Percentiles rank a stretch among this genome's conserved stretches.
phyloP scores from a whole-genome alignment of 352 stramenopile genomes.

The Aphanomyces euteiches region DNA sequence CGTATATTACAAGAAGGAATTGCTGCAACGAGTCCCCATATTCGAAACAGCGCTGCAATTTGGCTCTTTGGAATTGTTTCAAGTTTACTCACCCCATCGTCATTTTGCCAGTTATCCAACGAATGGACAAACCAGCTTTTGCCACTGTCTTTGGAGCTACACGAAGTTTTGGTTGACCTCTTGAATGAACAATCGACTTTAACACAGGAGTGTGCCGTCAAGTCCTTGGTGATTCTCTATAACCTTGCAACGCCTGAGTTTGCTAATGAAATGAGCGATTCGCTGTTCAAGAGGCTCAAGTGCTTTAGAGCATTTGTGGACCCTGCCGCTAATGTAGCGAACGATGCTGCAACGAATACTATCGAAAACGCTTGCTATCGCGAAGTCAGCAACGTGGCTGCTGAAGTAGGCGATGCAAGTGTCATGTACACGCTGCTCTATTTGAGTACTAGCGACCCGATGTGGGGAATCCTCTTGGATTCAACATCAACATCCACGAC shows the following conservation, averaged over 20 bases:
- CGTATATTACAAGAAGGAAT: neutral
- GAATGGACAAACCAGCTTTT: slow-evolving; percentile 16
- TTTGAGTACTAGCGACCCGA: slow-evolving; percentile 67
- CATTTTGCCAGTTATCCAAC: slow-evolving; percentile 39
- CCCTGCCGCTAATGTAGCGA: slow-evolving; percentile 30
- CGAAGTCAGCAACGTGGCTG: slow-evolving; percentile 78
- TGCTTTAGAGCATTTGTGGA: slow-evolving; percentile 70
- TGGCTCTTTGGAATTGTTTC: slow-evolving; percentile 60
- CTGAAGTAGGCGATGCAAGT: slow-evolving; percentile 69
- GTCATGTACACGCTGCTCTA: slow-evolving; percentile 82
- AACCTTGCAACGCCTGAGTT: slow-evolving; percentile 50
- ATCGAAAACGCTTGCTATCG: slow-evolving; percentile 79
- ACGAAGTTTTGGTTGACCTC: slow-evolving; percentile 80
- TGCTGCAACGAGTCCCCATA: slow-evolving; percentile 11
- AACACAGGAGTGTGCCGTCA: slow-evolving; percentile 70
- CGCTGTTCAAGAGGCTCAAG: slow-evolving; percentile 65
- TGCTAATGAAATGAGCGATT: slow-evolving; percentile 65
- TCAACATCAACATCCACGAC: neutral
- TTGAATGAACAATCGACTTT: slow-evolving; percentile 66
- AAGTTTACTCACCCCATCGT: neutral
- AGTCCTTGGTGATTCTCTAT: slow-evolving; percentile 69
- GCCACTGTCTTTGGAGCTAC: slow-evolving; percentile 38
- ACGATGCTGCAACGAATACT: slow-evolving; percentile 32
- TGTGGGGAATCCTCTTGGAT: slow-evolving; percentile 47
- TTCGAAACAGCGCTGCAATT: slow-evolving; percentile 53